phyloP scores from a whole-genome alignment of 345 rosid species.

The Carallia pectinifolia region DNA sequence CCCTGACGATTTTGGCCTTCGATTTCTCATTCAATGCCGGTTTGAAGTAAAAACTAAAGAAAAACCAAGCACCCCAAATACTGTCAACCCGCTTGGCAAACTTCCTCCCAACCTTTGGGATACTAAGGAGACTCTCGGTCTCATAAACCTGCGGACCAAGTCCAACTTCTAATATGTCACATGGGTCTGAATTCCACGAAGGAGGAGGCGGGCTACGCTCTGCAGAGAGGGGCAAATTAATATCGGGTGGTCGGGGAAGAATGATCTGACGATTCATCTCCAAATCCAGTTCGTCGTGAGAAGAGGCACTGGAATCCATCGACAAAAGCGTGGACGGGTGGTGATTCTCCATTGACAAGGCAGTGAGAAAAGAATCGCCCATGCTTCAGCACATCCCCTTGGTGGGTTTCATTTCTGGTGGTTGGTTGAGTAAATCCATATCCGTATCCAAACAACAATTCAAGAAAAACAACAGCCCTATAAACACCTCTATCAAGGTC shows the following conservation, averaged over 20 bases:
- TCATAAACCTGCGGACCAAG: conserved; percentile 25
- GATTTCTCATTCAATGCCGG: conserved; percentile 28
- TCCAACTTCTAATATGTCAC: conserved; percentile 25
- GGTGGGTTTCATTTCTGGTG: conserved; percentile 35
- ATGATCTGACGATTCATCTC: conserved; percentile 24
- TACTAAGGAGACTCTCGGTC: conserved; percentile 17
- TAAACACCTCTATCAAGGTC: conserved; percentile 40
- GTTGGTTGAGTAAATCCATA: conserved; percentile 30
- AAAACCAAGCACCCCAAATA: conserved; percentile 32
- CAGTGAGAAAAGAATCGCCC: conserved; percentile 15
- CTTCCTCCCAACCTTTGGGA: conserved; percentile 27
- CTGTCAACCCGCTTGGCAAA: conserved; percentile 27
- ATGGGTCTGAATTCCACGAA: conserved; percentile 22
- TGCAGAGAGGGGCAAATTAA: conserved; percentile 19
- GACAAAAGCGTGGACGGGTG: conserved; percentile 27
- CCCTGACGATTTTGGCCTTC: conserved; percentile 20
- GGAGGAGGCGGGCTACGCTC: conserved; percentile 21
- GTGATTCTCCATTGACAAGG: conserved; percentile 26
- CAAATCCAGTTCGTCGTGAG: conserved; percentile 24
- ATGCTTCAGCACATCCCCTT: conserved; percentile 18
- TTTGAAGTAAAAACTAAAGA: conserved; percentile 25
- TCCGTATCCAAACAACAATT: conserved; percentile 41
- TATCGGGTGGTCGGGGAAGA: conserved; percentile 27
- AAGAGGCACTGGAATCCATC: conserved; percentile 26
- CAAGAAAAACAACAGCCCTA: conserved; percentile 37